These are phyloP conservation scores for Chenopodium album DNA, from an alignment of 148 eudicot genomes.

Conservation along the genomic window DNA sequence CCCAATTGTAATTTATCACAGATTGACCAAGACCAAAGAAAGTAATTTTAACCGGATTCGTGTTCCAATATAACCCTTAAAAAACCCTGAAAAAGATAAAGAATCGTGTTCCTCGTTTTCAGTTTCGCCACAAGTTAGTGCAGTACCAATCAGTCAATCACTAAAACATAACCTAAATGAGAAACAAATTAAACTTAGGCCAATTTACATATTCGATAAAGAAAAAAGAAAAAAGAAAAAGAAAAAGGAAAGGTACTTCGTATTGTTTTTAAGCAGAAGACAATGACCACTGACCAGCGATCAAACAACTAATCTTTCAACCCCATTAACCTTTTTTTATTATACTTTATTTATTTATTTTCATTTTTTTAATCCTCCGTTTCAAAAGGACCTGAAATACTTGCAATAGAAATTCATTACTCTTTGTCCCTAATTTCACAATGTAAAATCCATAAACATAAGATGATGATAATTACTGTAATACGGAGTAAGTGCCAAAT, in stretches of 20 bases:
- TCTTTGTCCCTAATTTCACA: too few species aligned
- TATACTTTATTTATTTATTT: neutral
- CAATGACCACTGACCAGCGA: slow-evolving; percentile 18
- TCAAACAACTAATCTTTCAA: slow-evolving; percentile 10
- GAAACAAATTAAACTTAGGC: neutral
- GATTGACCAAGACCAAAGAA: too few species aligned
- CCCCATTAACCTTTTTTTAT: neutral
- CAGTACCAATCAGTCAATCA: neutral
- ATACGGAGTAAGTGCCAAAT: too few species aligned
- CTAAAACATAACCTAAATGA: neutral
- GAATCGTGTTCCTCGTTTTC: neutral
- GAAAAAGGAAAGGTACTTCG: neutral
- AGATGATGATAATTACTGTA: too few species aligned
- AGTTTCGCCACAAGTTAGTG: neutral
- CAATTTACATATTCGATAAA: neutral
- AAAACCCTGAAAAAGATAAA: too few species aligned
- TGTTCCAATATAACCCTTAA: too few species aligned
- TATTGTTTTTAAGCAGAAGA: neutral
- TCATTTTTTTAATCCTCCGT: too few species aligned
- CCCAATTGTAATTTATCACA: too few species aligned
- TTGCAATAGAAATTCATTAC: too few species aligned
- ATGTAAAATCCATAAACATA: too few species aligned
- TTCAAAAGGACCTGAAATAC: too few species aligned
- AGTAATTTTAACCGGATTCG: too few species aligned
- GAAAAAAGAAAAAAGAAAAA: neutral